Base-by-base conservation (phyloP, 192 early-diverging fungal species). In the Dissophora ornata region DNA sequence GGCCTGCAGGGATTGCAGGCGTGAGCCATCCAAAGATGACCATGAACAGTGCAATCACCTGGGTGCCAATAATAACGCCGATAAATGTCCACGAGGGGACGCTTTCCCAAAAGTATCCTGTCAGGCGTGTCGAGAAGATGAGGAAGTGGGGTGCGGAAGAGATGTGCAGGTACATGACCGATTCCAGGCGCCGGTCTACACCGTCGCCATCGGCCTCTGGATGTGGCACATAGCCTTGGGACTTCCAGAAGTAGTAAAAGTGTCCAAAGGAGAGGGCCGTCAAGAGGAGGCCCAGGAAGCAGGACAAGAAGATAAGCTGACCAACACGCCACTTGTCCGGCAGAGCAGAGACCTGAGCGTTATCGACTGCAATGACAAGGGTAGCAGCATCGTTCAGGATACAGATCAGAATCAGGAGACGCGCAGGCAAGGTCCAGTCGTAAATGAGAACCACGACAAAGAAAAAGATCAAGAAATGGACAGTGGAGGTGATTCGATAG, bases 381-480 rank as follows among this genome's bases (percentile, higher is more conserved):
- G 87, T 88, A 1, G 87, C 87, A 28, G 84, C 85, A 71, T 92
- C 89, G 69, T 92, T 92, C 12, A 92, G 78, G 18, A 92, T 86
- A 55, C 86, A 87, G 63, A 90, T 92, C 62, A 91, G 56, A 59
- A 93, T 87, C 46, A 93, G 79, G 11, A 91, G 74, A 8, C 69
- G 77, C 13, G 87, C 84, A n/a, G 91, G 88, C 57, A 93, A 78
- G 30, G 80, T 79, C 87, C 90, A 93, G 46, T 90, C 82, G 52
- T 83, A 86, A 3, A 80, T 82, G 11, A 90, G 65, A 46, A 90
- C 82, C 13, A 90, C 81, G 15, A 93, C 78, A 82, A 93, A 93
- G 83, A 93, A 93, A 70, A 93, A 93, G 13, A 93, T 60, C 67
- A 93, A 69, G 62, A 93, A 93, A 64, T 93, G 91, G 47, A 93